A percentile compares a stretch with the other conserved stretches of the same genome.
Evolutionary conservation across 2,329 filamentous ascomycete species (phyloP).

Genomic region (Epichloe uncinata): DNA sequence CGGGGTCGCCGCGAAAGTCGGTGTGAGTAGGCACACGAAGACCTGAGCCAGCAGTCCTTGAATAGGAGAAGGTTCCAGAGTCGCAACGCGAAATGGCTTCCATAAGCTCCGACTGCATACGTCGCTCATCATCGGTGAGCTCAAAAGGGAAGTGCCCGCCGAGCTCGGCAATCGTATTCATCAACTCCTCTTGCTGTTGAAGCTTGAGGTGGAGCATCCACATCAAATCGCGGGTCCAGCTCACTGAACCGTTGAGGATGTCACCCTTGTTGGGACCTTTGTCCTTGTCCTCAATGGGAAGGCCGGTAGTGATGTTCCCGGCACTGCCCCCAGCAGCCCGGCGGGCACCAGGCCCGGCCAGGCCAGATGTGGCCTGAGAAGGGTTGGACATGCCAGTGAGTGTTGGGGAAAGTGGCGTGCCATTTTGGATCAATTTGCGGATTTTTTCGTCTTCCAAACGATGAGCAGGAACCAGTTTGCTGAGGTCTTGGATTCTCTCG

Average conservation of each 20-base stretch:
- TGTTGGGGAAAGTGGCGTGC: slow-evolving; percentile 75
- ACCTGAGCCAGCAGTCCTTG: slow-evolving; percentile 68
- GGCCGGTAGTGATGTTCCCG: slow-evolving; percentile 79
- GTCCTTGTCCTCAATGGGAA: slow-evolving; percentile 93
- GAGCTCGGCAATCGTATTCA: slow-evolving; percentile 57
- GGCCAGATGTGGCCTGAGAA: slow-evolving; percentile 69
- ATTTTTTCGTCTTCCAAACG: slow-evolving; percentile 95
- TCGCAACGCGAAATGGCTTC: slow-evolving; percentile 78
- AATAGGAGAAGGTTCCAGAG: slow-evolving; percentile 64
- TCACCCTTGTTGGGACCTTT: slow-evolving; percentile 98
- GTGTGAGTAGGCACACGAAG: slow-evolving; percentile 88
- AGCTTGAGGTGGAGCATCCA: slow-evolving; percentile 88
- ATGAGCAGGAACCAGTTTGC: slow-evolving; percentile 81
- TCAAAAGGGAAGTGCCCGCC: slow-evolving; percentile 66
- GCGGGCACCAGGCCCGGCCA: slow-evolving; percentile 73
- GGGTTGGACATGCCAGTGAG: slow-evolving; percentile 56
- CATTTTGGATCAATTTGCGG: slow-evolving; percentile 85
- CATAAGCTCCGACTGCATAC: slow-evolving; percentile 87
- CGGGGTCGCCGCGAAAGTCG: slow-evolving; percentile 70
- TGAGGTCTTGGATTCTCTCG: slow-evolving; percentile 92
- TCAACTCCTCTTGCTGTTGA: slow-evolving; percentile 78
- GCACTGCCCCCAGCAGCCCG: slow-evolving; percentile 57
- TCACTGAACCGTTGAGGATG: slow-evolving; percentile 91
- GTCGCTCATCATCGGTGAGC: slow-evolving; percentile 78
- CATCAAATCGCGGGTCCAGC: slow-evolving; percentile 96